Evolutionary conservation across 2,329 filamentous ascomycete genomes (phyloP).

Genomic region (Cytospora schulzeri): DNA sequence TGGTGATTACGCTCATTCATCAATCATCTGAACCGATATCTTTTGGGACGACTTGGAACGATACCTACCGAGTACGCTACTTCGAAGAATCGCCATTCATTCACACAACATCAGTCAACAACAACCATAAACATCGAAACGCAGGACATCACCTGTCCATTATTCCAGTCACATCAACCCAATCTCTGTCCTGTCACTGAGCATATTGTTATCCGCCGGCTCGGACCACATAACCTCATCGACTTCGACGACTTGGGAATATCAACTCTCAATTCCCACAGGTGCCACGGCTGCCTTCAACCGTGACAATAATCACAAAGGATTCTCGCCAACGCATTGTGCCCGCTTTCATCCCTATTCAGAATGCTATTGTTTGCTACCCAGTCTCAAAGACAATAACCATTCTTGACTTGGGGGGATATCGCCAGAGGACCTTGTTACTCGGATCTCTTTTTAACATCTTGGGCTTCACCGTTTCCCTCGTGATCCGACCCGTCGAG

Average conservation of each 20-base stretch:
- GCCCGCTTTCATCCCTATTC: slow-evolving; percentile 4
- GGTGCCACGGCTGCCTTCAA: slow-evolving; percentile 2
- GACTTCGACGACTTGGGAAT: slow-evolving; percentile 13
- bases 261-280: slow-evolving; percentile 1
- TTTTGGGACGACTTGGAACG: slow-evolving; percentile 10
- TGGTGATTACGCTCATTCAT: slow-evolving; percentile 13
- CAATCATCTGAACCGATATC: slow-evolving; percentile 5
- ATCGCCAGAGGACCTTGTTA: slow-evolving; percentile 6
- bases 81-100: slow-evolving; percentile 17
- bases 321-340: slow-evolving; percentile 12
- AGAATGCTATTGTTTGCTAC: slow-evolving; percentile 26
- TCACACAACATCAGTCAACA: too few species aligned
- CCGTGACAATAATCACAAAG: slow-evolving; percentile 18
- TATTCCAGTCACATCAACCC: slow-evolving; percentile 4
- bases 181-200: slow-evolving; percentile 11
- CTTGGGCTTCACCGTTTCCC: slow-evolving; percentile 6
- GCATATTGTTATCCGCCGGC: slow-evolving; percentile 24
- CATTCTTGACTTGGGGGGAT: slow-evolving; percentile 14
- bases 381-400: slow-evolving; percentile 22
- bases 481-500: slow-evolving; percentile 6
- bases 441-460: slow-evolving; percentile 15
- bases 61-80: slow-evolving; percentile 12
- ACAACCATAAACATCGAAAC: slow-evolving; percentile 12
- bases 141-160: not conserved
- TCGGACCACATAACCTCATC: slow-evolving; percentile 25